These are phyloP conservation scores for Peronosclerospora sorghi DNA, from an alignment of 352 stramenopile genomes.

Conservation along the genomic window DNA sequence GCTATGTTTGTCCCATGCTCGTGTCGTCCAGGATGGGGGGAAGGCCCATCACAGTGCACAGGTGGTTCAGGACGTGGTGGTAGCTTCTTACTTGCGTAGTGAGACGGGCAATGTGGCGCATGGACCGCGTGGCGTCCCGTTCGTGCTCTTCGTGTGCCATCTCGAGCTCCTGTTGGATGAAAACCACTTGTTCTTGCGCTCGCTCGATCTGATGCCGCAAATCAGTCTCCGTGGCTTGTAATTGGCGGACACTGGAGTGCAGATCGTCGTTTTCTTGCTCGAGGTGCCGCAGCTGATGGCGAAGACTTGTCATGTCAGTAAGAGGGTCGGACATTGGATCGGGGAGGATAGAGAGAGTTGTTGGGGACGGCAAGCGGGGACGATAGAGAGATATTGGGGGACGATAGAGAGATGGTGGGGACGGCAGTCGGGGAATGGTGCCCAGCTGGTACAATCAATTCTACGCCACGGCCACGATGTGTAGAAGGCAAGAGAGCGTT, in stretches of 20 bases:
- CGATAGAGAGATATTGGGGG: too few relatives aligned
- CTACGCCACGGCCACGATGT: too few relatives aligned
- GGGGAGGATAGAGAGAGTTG: too few relatives aligned
- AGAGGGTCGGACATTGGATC: too few relatives aligned
- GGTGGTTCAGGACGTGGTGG: constrained; percentile 2
- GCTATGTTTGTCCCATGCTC: too few relatives aligned
- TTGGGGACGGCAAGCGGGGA: too few relatives aligned
- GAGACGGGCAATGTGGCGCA: not conserved
- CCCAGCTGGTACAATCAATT: too few relatives aligned
- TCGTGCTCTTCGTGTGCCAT: not conserved
- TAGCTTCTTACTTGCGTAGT: constrained; percentile 3
- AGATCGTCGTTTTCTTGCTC: constrained; percentile 61
- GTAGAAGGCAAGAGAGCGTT: too few relatives aligned
- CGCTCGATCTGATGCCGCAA: constrained; percentile 49
- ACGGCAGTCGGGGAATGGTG: too few relatives aligned
- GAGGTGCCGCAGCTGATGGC: constrained; percentile 24
- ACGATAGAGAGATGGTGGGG: too few relatives aligned
- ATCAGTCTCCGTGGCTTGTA: constrained; percentile 54
- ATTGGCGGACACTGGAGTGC: constrained; percentile 42
- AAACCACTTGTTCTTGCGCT: constrained; percentile 41
- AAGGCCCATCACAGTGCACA: constrained; percentile 1
- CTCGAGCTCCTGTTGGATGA: constrained; percentile 4
- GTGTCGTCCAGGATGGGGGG: too few relatives aligned
- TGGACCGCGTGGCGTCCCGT: not conserved
- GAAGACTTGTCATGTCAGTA: constrained; percentile 21